Base-by-base conservation (phyloP, 768 basidiomycete genomes). In the Fibroporia radiculosa region DNA sequence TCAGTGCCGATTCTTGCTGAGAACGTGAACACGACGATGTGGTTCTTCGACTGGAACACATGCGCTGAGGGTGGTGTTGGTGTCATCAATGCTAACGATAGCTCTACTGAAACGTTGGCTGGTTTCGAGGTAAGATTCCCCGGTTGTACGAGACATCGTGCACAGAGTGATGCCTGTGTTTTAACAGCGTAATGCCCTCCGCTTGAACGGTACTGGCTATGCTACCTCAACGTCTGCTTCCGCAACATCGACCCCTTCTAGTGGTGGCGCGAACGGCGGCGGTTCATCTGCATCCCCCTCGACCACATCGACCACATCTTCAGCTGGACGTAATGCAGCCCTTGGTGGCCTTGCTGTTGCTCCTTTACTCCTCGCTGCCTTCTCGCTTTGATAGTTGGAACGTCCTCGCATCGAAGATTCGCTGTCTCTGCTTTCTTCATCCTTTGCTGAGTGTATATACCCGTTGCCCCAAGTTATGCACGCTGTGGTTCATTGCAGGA, bases 61-160 rank as follows among this genome's bases (percentile, higher is more conserved):
- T 82, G 80, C 58, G 68, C 64, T 2, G 48, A 66, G 40, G 80
- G 78, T 40, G 79, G 77, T 25, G 79, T 82, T 34, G 80, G 80
- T 31, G 80, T 62, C 8, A 75, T 82, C 53, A 82, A 82, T 53
- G 52, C 67, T 46, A 77, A 80, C 48, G 64, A 64, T 32, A 68
- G 63, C 36, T 64, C 64, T 20, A 58, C 52, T 6, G 59, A 59
- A 56, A 67, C 65, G 28, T 49, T 67, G 19, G 64, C 55, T 20
- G 69, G 64, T 18, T 78, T 79, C 53, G 58, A 62, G 24, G 57
- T 55, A 28, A 18, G 55, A 52, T 1, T 32, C 16, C 26, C n/a
- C n/a, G 19, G 26, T 44, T 52, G 27, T 43, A 27, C 22, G 35
- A 24, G 16, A 26, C 12, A 1, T 16, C 18, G 18, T 34, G 11